A percentile compares a stretch with the other conserved stretches of the same genome.
phyloP scores from a whole-genome alignment of 2,329 filamentous ascomycete genomes.

The Colletotrichum destructivum region DNA sequence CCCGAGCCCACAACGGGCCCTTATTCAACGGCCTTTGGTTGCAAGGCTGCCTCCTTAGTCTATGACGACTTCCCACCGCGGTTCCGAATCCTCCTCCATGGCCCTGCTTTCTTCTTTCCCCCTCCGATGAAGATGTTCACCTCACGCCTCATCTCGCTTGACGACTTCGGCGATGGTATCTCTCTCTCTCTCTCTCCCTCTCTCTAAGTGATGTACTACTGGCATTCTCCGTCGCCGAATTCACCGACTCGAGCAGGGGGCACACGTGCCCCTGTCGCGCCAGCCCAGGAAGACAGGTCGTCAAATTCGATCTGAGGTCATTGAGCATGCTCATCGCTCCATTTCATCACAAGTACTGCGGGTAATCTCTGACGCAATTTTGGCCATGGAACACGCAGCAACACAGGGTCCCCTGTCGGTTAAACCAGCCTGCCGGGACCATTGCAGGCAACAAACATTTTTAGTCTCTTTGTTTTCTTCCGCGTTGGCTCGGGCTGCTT shows the following conservation, averaged over 20 bases:
- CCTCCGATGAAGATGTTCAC: constrained; percentile 26
- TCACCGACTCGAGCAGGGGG: constrained; percentile 1
- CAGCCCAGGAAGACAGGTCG: background rate
- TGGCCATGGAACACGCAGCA: too few relatives aligned
- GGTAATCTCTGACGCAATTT: background rate
- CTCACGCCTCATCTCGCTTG: background rate
- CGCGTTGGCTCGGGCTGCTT: constrained; percentile 9
- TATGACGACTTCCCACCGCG: constrained; percentile 8
- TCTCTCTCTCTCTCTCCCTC: too few relatives aligned
- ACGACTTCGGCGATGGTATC: constrained; percentile 1
- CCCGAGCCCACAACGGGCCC: constrained; percentile 31
- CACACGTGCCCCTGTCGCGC: background rate
- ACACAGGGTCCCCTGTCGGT: constrained; percentile 5
- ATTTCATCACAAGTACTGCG: too few relatives aligned
- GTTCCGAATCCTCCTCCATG: constrained; percentile 7
- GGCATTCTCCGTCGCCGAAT: background rate
- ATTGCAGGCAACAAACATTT: constrained; percentile 1
- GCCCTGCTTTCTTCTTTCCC: constrained; percentile 31
- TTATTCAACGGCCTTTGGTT: constrained; percentile 34
- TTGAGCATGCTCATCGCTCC: background rate
- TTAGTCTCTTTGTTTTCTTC: too few relatives aligned
- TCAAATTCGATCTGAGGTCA: background rate
- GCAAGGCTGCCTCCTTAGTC: constrained; percentile 26
- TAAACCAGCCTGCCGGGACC: constrained; percentile 21
- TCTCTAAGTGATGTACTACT: background rate